phyloP scores from a whole-genome alignment of 73 alveolate genomes.

The Paramecium pentaurelia region DNA sequence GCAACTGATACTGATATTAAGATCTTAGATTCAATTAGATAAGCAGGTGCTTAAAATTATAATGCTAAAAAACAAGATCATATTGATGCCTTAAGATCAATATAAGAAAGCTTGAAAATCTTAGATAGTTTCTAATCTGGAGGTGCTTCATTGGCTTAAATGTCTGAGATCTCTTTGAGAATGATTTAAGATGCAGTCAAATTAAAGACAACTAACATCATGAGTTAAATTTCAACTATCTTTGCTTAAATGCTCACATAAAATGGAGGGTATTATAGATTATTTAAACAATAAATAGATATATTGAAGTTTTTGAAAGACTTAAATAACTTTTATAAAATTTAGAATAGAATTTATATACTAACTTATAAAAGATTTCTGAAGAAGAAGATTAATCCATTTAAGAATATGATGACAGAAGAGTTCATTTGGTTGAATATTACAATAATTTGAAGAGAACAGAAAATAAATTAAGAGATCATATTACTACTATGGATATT shows the following conservation, averaged over 20 bases:
- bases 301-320: constrained; percentile 48
- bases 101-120: constrained; percentile 37
- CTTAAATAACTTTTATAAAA: constrained; percentile 21
- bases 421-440: constrained; percentile 48
- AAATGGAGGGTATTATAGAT: constrained; percentile 14
- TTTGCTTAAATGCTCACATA: constrained; percentile 44
- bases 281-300: background rate
- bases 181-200: constrained; percentile 44
- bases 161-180: constrained; percentile 32
- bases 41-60: constrained; percentile 32
- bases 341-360: constrained; percentile 23
- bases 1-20: constrained; percentile 52
- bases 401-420: constrained; percentile 47
- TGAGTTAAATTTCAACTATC: constrained; percentile 35
- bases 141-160: constrained; percentile 48
- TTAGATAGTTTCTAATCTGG: constrained; percentile 48
- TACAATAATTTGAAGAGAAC: constrained; percentile 42
- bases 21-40: constrained; percentile 32
- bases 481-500: constrained; percentile 29
- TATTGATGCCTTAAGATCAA: constrained; percentile 40
- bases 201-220: constrained; percentile 11
- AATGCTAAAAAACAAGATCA: constrained; percentile 45
- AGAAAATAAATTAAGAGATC: constrained; percentile 50
- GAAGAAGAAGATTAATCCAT: constrained; percentile 47
- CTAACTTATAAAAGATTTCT: constrained; percentile 44